Percentiles rank a stretch among this genome's conserved stretches.
Conservation (phyloP, 352 stramenopile species). For the Thraustochytrium striatum region DNA sequence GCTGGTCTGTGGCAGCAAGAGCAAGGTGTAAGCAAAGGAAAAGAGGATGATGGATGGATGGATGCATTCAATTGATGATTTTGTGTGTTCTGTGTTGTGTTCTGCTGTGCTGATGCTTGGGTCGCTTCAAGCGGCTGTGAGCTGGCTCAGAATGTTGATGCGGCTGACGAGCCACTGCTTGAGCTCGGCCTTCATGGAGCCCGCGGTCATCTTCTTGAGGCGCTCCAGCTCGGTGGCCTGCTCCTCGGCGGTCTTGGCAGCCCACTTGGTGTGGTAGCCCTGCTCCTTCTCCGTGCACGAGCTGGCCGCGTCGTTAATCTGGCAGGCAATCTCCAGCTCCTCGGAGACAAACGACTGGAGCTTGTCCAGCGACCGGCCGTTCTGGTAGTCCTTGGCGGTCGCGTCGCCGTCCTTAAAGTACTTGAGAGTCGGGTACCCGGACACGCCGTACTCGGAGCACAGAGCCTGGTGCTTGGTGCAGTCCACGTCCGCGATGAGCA, state of each 20-base stretch:
- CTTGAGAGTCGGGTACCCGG: slow-evolving; percentile 54
- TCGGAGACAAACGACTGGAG: slow-evolving; percentile 47
- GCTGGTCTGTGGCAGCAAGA: too few species aligned
- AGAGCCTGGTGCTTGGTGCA: slow-evolving; percentile 51
- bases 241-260: slow-evolving; percentile 40
- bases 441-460: slow-evolving; percentile 51
- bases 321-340: slow-evolving; percentile 44
- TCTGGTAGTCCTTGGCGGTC: slow-evolving; percentile 15
- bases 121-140: slow-evolving; percentile 9
- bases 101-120: too few species aligned
- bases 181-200: slow-evolving; percentile 49
- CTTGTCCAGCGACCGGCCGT: slow-evolving; percentile 43
- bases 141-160: slow-evolving; percentile 49
- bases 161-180: slow-evolving; percentile 49
- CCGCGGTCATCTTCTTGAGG: slow-evolving; percentile 50
- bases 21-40: too few species aligned
- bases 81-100: too few species aligned
- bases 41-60: too few species aligned
- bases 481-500: slow-evolving; percentile 54
- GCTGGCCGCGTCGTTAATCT: slow-evolving; percentile 28
- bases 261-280: slow-evolving; percentile 27
- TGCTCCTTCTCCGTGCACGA: slow-evolving; percentile 44
- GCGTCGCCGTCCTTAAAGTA: slow-evolving; percentile 48
- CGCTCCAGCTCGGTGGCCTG: slow-evolving; percentile 27
- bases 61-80: too few species aligned